Evolutionary conservation across 1,139 yeast species (phyloP).

Genomic region (Hemisphaericaspora xylofermentans): DNA sequence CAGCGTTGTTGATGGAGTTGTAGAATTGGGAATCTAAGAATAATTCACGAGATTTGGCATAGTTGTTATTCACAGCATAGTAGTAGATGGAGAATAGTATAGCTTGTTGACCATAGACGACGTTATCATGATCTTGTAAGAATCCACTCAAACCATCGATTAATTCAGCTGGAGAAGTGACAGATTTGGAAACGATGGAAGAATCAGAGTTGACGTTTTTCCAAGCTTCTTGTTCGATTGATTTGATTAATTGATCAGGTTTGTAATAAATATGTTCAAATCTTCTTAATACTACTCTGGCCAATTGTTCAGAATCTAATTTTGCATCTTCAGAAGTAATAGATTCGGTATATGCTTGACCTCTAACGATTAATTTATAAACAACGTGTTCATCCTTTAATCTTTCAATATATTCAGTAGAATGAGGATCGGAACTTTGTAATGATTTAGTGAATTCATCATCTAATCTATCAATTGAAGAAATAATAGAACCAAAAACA

Average conservation of each 20-base stretch:
- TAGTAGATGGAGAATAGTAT: constrained; percentile 84
- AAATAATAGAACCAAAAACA: constrained; percentile 80
- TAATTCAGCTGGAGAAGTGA: constrained; percentile 43
- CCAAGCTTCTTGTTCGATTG: constrained; percentile 77
- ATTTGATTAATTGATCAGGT: constrained; percentile 70
- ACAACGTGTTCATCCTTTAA: constrained; percentile 82
- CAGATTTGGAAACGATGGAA: constrained; percentile 30
- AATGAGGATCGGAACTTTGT: constrained; percentile 90
- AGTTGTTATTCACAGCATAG: constrained; percentile 84
- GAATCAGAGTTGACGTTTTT: constrained; percentile 37
- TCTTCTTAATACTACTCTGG: constrained; percentile 80
- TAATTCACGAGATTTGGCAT: constrained; percentile 82
- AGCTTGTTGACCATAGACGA: constrained; percentile 77
- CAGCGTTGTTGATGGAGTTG: constrained; percentile 78
- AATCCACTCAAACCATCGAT: constrained; percentile 65
- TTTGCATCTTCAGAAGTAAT: constrained; percentile 49
- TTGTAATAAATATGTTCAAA: constrained; percentile 93
- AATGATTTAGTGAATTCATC: constrained; percentile 90
- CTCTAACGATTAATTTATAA: constrained; percentile 75
- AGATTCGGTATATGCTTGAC: constrained; percentile 80
- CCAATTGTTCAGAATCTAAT: constrained; percentile 57
- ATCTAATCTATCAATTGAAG: constrained; percentile 89
- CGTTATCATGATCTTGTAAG: constrained; percentile 64
- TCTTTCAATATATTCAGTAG: constrained; percentile 89
- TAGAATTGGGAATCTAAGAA: constrained; percentile 83